Conservation (phyloP, 495 filamentous ascomycete genomes). For the Pyronema domesticum region DNA sequence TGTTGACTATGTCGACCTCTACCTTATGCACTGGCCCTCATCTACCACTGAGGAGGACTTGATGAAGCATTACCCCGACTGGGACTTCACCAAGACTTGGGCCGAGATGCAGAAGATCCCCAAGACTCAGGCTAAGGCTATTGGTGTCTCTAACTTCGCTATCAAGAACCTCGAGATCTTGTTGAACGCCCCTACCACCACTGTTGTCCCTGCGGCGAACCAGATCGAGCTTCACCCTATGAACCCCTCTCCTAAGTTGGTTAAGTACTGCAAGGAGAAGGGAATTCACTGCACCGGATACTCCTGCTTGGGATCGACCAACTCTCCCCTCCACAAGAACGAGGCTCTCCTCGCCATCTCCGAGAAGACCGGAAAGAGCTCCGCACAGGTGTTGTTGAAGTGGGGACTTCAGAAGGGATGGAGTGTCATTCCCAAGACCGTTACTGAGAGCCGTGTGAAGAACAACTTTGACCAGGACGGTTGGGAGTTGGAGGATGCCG, state of each 20-base stretch:
- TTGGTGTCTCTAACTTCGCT: slow-evolving; percentile 46
- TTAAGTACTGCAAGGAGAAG: slow-evolving; percentile 50
- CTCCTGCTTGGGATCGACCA: slow-evolving; percentile 43
- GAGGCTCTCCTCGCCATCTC: slow-evolving; percentile 41
- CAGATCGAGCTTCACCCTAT: slow-evolving; percentile 84
- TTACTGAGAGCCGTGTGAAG: slow-evolving; percentile 44
- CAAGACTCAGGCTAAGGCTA: slow-evolving; percentile 58
- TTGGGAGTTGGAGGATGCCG: slow-evolving; percentile 45
- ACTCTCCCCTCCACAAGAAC: slow-evolving; percentile 43
- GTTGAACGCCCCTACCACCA: slow-evolving; percentile 33
- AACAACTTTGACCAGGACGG: slow-evolving; percentile 49
- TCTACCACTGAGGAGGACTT: slow-evolving; percentile 30
- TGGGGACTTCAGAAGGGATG: slow-evolving; percentile 58
- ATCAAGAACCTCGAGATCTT: slow-evolving; percentile 43
- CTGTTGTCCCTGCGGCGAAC: slow-evolving; percentile 69
- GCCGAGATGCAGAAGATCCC: slow-evolving; percentile 61
- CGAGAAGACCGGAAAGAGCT: slow-evolving; percentile 47
- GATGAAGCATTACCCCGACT: slow-evolving; percentile 35
- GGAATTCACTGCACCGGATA: slow-evolving; percentile 53
- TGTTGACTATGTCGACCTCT: slow-evolving; percentile 65
- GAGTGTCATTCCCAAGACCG: slow-evolving; percentile 56
- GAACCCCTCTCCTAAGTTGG: slow-evolving; percentile 60
- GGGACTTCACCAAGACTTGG: slow-evolving; percentile 73
- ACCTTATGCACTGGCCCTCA: slow-evolving; percentile 70
- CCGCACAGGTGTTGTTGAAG: slow-evolving; percentile 46